Evolutionary conservation across 345 rosid genomes (phyloP).

Genomic region (Pugionium cornutum): DNA sequence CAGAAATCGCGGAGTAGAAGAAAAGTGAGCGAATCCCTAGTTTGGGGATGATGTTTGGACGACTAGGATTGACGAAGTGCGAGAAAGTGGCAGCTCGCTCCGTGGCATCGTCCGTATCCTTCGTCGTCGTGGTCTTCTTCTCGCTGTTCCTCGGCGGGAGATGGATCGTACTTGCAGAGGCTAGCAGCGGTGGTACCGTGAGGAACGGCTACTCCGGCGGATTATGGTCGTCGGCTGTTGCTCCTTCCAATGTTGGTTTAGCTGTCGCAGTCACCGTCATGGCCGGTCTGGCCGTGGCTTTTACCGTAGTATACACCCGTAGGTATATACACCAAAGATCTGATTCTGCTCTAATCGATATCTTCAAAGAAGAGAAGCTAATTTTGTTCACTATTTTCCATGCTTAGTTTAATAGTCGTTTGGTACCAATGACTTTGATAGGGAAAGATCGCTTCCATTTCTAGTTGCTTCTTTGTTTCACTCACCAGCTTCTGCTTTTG

Average conservation of each 20-base stretch:
- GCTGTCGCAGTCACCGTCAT: constrained; percentile 70
- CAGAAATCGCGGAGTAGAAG: no score
- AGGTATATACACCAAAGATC: constrained; percentile 47
- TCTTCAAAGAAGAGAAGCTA: constrained; percentile 3
- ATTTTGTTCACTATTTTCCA: constrained; percentile 13
- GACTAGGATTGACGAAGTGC: constrained; percentile 37
- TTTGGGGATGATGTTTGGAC: constrained; percentile 52
- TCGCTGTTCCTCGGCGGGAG: constrained; percentile 45
- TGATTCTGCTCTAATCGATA: constrained; percentile 17
- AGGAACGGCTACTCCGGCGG: constrained; percentile 47
- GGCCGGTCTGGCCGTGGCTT: constrained; percentile 74
- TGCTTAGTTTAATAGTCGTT: constrained; percentile 20
- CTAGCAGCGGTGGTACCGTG: constrained; percentile 44
- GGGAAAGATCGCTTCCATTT: constrained; percentile 48
- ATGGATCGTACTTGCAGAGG: constrained; percentile 56
- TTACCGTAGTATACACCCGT: constrained; percentile 62
- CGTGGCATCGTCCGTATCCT: constrained; percentile 24
- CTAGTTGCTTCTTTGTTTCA: constrained; percentile 58
- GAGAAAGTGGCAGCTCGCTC: constrained; percentile 16
- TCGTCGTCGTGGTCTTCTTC: constrained; percentile 19
- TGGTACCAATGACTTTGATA: constrained; percentile 21
- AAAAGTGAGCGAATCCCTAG: constrained; percentile 34
- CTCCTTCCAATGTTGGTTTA: constrained; percentile 56
- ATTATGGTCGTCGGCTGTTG: constrained; percentile 50
- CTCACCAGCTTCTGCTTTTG: constrained; percentile 44